A percentile compares a stretch with the other conserved stretches of the same genome.
phyloP scores from a whole-genome alignment of 371 early-diverging fungal species.

The Capillidium rhysosporum region DNA sequence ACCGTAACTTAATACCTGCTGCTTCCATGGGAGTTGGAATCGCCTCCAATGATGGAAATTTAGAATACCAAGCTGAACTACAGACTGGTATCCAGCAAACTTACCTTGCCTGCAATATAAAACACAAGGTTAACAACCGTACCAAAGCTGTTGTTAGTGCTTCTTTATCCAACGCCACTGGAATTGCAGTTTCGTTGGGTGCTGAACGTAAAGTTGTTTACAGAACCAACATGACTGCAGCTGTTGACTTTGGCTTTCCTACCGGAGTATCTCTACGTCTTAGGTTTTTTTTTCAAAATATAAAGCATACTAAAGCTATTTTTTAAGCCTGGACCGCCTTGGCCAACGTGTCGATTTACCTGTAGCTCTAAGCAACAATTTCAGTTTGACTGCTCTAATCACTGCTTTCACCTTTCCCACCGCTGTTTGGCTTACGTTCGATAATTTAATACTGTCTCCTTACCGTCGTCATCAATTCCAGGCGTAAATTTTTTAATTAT shows the following conservation, averaged over 20 bases:
- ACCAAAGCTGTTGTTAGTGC: constrained; percentile 16
- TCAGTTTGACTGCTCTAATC: not conserved
- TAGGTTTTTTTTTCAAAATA: constrained; percentile 18
- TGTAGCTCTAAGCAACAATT: constrained; percentile 18
- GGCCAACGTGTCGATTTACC: constrained; percentile 74
- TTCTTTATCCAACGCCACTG: constrained; percentile 26
- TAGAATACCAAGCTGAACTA: constrained; percentile 28
- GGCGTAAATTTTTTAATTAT: not conserved
- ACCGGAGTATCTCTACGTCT: constrained; percentile 52
- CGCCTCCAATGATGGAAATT: constrained; percentile 22
- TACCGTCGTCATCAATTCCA: not conserved
- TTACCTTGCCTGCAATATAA: constrained; percentile 24
- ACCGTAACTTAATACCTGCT: constrained; percentile 21
- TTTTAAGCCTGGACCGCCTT: constrained; percentile 43
- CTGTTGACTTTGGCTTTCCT: constrained; percentile 49
- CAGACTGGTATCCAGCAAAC: constrained; percentile 30
- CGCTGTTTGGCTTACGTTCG: not conserved
- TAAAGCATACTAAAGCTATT: not conserved
- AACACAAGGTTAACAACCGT: constrained; percentile 16
- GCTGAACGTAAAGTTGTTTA: constrained; percentile 39
- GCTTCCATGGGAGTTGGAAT: constrained; percentile 40
- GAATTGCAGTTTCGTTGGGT: constrained; percentile 25
- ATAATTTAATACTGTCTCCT: constrained; percentile 2
- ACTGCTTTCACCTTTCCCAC: not conserved
- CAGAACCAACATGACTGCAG: constrained; percentile 46